Base-by-base conservation (phyloP, 345 rosid species). In the Viola odorata region DNA sequence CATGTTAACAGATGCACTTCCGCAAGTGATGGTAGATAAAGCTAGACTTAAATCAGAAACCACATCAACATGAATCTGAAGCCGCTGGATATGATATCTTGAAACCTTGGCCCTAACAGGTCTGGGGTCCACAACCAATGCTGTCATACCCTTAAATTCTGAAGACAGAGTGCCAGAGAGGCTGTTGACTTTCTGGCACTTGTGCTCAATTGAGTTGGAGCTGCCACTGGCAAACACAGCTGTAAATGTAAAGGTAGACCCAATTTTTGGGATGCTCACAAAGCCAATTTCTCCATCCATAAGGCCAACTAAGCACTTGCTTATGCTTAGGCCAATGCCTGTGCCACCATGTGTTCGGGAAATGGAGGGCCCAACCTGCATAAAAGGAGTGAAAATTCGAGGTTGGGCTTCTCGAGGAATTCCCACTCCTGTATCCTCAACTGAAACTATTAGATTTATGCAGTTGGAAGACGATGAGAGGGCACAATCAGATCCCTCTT, bases 221-320 rank as follows among this genome's bases (percentile, higher is more conserved):
- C 66, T 62, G 61, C 81, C 83, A 64, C 73, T 78, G 41, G 73
- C 64, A 47, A 94, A 86, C 58, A 84, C 87, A 56, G 89, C 99
- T 68, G 96, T 87, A 65, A 94, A 94, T 40, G 95, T 85, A 70
- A 94, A 94, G 50, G 97, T 94, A 16, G 99, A 89, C 3, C 99
- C 99, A 7, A 80, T 73, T 65, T 81, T 81, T 9, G 89, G 97
- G 58, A 71, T 69, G 73, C 96, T 94, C 49, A 77, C 87, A 58
- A 94, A 94, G 62, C 95, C 96, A 47, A 89, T 86, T 58, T 94
- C 95, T 50, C 99, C 98, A 67, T 80, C 81, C 98, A 92, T 92
- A 60, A 86, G 89, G 60, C 81, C 78, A 63, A 89, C 98, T 74
- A 92, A 76, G 72, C 83, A 84, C 78, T 92, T 92, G 84, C 96